These are phyloP conservation scores for Blastobotrys persicus DNA, from an alignment of 1,139 yeast species.

Conservation along the genomic window DNA sequence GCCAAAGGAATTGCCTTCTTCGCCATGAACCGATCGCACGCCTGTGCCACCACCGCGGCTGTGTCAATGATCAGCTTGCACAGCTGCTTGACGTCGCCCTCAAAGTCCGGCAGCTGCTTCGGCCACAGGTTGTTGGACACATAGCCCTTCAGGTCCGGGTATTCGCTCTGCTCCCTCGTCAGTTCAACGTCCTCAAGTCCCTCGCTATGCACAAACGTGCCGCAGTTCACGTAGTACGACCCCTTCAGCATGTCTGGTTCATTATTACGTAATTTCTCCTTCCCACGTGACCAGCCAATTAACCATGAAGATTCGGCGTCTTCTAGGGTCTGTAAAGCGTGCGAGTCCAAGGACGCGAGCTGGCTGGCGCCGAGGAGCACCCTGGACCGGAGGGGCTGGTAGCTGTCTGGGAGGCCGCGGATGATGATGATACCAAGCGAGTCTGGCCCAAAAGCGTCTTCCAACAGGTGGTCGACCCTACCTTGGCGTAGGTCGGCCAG, in stretches of 20 bases:
- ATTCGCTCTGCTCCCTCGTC: constrained; percentile 6
- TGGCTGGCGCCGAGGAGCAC: constrained; percentile 49
- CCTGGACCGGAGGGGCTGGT: constrained; percentile 40
- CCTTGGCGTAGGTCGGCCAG: constrained; percentile 42
- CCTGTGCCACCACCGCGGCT: constrained; percentile 51
- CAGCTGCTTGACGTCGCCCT: constrained; percentile 32
- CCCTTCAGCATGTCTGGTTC: constrained; percentile 55
- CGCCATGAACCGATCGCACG: constrained; percentile 49
- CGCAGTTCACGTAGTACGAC: constrained; percentile 59
- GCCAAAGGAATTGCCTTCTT: constrained; percentile 29
- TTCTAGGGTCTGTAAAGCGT: constrained; percentile 43
- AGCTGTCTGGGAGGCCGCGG: constrained; percentile 46
- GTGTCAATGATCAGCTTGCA: constrained; percentile 51
- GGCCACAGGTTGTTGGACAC: constrained; percentile 60
- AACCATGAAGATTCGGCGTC: constrained; percentile 51
- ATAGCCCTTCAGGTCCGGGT: constrained; percentile 43
- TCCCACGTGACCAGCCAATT: constrained; percentile 68
- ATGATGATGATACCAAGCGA: constrained; percentile 55
- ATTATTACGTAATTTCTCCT: constrained; percentile 46
- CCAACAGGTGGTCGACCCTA: constrained; percentile 37
- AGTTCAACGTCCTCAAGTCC: constrained; percentile 40
- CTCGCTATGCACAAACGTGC: constrained; percentile 48
- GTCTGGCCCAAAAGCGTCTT: constrained; percentile 55
- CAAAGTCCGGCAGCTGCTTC: constrained; percentile 40
- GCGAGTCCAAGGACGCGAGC: constrained; percentile 45